Evolutionary conservation across 768 basidiomycete species (phyloP), one percentile per base, ranked within the genome.

Genomic region (Mycena epipterygia): DNA sequence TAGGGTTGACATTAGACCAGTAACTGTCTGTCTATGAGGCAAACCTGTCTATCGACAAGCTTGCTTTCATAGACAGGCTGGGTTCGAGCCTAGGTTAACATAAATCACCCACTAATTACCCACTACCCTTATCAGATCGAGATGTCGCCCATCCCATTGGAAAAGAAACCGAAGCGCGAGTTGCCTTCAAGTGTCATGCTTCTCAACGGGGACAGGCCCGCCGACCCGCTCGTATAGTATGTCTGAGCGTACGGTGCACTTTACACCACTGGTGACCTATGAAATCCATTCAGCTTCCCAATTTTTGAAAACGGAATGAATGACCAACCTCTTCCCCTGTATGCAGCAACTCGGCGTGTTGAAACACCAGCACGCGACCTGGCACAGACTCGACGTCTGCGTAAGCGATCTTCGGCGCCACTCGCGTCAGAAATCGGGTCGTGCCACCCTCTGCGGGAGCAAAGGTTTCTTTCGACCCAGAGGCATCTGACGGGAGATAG

Each of bases 141-240:
- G n/a, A n/a, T n/a, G n/a, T n/a, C n/a, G n/a, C n/a, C n/a, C n/a
- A n/a, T n/a, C n/a, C n/a, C n/a, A n/a, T n/a, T n/a, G n/a, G n/a
- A n/a, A n/a, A n/a, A n/a, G n/a, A n/a, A n/a, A n/a, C n/a, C n/a
- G n/a, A n/a, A n/a, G n/a, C n/a, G n/a, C n/a, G n/a, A n/a, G n/a
- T n/a, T n/a, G n/a, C n/a, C n/a, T 23, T 49, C 48, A 49, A 49
- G 25, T 12, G 25, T 27, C 25, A 25, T 52, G 19, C 16, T 55
- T 35, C 21, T n/a, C n/a, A 17, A 62, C 44, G 16, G n/a, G 64
- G 27, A 68, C 52, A 2, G 67, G 59, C 11, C 17, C 29, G 14
- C 67, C 67, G 17, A 62, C 59, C 30, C 51, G 35, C 51, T 68
- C 67, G 41, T 68, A 68, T 21, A 68, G 32, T 25, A 68, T 68